phyloP scores from a whole-genome alignment of 2,329 filamentous ascomycete species.

The Apiospora marii region DNA sequence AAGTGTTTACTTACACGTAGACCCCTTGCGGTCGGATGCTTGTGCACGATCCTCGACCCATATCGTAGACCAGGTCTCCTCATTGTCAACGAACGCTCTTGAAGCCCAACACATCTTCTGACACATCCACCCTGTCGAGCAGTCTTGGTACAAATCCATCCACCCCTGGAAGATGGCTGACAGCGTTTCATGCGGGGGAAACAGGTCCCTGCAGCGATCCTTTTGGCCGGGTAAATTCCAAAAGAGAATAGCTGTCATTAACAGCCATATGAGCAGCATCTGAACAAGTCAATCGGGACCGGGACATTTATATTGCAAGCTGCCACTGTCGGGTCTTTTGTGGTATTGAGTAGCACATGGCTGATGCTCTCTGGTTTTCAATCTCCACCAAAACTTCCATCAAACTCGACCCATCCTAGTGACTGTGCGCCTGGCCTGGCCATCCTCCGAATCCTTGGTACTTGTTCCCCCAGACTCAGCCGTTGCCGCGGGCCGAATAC shows the following conservation, averaged over 20 bases:
- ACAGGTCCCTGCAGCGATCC: conserved; percentile 11
- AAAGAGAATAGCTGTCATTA: background rate
- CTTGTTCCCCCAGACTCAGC: background rate
- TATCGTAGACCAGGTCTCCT: background rate
- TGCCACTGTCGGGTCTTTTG: background rate
- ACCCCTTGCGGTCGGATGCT: background rate
- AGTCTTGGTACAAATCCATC: background rate
- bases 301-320: background rate
- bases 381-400: conserved; percentile 6
- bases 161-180: background rate
- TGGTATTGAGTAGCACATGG: background rate
- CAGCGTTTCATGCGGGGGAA: conserved; percentile 15
- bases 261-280: background rate
- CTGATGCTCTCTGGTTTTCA: background rate
- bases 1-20: background rate
- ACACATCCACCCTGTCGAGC: background rate
- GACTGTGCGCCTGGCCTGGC: background rate
- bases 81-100: background rate
- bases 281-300: background rate
- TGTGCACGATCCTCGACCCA: conserved; percentile 3
- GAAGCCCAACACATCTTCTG: background rate
- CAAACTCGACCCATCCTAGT: background rate
- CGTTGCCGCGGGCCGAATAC: background rate
- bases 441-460: background rate
- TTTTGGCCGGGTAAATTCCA: background rate